Evolutionary conservation across 805 yeast species (phyloP).

Genomic region (Candida chilensis): DNA sequence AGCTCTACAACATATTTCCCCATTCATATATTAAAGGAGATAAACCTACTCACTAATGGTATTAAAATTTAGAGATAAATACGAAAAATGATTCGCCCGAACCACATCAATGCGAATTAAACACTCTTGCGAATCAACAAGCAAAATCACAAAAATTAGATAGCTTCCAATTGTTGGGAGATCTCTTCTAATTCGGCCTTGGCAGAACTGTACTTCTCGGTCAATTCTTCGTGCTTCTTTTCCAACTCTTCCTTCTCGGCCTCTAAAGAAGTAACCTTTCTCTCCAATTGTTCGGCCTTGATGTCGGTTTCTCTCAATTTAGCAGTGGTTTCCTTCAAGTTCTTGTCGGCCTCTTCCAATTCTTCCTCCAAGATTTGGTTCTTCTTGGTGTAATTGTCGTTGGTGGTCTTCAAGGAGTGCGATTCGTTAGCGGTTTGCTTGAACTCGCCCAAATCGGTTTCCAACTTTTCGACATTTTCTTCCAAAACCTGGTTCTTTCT

Average conservation of each 20-base stretch:
- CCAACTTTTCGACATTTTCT: slow-evolving; percentile 72
- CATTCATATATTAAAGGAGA: background rate
- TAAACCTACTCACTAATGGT: background rate
- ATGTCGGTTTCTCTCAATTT: slow-evolving; percentile 93
- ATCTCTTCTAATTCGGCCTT: slow-evolving; percentile 95
- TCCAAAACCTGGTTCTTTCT: slow-evolving; percentile 89
- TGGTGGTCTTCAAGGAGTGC: slow-evolving; percentile 76
- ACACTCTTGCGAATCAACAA: background rate
- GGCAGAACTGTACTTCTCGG: slow-evolving; percentile 72
- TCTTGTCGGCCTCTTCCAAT: slow-evolving; percentile 82
- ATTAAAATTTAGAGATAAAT: too few relatives aligned
- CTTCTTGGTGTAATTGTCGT: slow-evolving; percentile 88
- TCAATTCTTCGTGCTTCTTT: slow-evolving; percentile 81
- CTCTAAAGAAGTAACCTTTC: slow-evolving; percentile 88
- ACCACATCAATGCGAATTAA: background rate
- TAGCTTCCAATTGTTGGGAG: slow-evolving; percentile 87
- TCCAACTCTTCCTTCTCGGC: slow-evolving; percentile 88
- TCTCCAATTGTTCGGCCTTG: slow-evolving; percentile 92
- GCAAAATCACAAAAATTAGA: slow-evolving; percentile 20
- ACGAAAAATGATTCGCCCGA: background rate
- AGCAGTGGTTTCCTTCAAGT: slow-evolving; percentile 87
- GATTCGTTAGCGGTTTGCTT: slow-evolving; percentile 89
- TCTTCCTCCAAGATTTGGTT: slow-evolving; percentile 84
- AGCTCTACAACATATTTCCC: background rate
- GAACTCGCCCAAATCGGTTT: slow-evolving; percentile 61